Percentiles rank a stretch among this genome's conserved stretches.
These are phyloP conservation scores for Margaritispora aquatica DNA, from an alignment of 495 filamentous ascomycete species.

Conservation along the genomic window DNA sequence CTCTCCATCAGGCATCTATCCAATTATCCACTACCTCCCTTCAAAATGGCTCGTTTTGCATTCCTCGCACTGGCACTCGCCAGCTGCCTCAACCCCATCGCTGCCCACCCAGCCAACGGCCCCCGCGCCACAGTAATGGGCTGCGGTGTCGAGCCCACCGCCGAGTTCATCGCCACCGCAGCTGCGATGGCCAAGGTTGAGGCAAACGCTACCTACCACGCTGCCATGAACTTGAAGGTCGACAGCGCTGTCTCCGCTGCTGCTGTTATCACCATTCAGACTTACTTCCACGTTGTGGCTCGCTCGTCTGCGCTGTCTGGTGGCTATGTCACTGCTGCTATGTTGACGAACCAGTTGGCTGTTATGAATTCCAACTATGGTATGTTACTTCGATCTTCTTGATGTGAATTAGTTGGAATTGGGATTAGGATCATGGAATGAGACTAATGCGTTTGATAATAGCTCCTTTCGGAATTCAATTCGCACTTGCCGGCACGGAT, in stretches of 20 bases:
- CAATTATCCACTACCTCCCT: too few species aligned
- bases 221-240: conserved; percentile 4
- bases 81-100: neutral
- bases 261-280: conserved; percentile 36
- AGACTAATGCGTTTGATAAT: neutral
- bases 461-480: conserved; percentile 41
- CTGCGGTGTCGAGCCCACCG: conserved; percentile 5
- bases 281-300: conserved; percentile 60
- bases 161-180: conserved; percentile 27
- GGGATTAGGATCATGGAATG: too few species aligned
- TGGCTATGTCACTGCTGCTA: conserved; percentile 43
- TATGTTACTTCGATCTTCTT: neutral
- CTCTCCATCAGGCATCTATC: neutral
- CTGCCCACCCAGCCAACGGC: neutral
- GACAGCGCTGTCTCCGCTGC: neutral
- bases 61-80: neutral
- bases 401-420: too few species aligned
- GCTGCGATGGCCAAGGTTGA: conserved; percentile 21
- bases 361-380: neutral
- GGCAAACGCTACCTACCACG: conserved; percentile 20
- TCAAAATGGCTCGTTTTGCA: neutral
- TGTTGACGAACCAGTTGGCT: conserved; percentile 25
- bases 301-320: conserved; percentile 34
- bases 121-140: neutral
- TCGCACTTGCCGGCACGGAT: conserved; percentile 25